Conservation (phyloP, 2,329 filamentous ascomycete species). For the Penicillium sp. region DNA sequence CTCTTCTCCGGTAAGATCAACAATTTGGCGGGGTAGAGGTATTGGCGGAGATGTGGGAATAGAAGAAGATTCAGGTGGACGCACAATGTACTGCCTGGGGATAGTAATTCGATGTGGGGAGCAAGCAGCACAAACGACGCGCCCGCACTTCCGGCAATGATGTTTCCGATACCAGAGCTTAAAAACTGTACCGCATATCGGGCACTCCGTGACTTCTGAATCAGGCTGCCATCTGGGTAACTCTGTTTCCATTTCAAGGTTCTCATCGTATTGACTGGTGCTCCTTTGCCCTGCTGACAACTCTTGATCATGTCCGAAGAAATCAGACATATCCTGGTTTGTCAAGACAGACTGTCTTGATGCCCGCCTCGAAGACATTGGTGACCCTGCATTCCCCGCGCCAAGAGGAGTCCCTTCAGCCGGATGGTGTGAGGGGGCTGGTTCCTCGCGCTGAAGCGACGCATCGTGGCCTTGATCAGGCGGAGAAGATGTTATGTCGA, state of each 20-base stretch:
- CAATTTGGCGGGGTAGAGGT: constrained; percentile 38
- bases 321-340: neutral
- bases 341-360: neutral
- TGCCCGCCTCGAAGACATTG: neutral
- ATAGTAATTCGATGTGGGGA: constrained; percentile 95
- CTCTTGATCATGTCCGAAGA: neutral
- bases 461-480: constrained; percentile 9
- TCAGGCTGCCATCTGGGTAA: constrained; percentile 87
- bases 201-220: constrained; percentile 74
- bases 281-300: neutral
- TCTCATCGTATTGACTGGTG: neutral
- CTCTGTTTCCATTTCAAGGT: neutral
- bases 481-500: constrained; percentile 34
- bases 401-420: neutral
- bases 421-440: neutral
- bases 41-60: constrained; percentile 43
- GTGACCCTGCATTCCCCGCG: neutral
- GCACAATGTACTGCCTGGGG: constrained; percentile 87
- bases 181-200: constrained; percentile 78
- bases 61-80: constrained; percentile 58
- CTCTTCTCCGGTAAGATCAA: constrained; percentile 48
- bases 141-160: constrained; percentile 93
- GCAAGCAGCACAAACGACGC: constrained; percentile 85
- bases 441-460: neutral
- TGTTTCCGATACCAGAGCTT: constrained; percentile 85